Evolutionary conservation across 1,284 basidiomycete genomes (phyloP).

Genomic region (Ceratobasidium sp.): DNA sequence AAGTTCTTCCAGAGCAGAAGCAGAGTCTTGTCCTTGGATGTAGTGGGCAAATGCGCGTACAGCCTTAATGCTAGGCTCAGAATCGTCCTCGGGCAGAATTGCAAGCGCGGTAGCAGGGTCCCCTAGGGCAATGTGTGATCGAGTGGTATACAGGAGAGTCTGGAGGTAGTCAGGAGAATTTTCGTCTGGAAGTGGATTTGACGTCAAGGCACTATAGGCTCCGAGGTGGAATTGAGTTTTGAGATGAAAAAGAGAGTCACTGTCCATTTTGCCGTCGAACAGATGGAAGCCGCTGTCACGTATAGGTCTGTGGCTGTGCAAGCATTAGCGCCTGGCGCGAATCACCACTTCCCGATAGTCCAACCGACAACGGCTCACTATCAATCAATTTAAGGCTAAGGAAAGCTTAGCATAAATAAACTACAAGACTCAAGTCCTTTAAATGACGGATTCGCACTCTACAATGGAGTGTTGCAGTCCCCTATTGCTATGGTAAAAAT

Average conservation of each 20-base stretch:
- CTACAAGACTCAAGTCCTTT: not conserved
- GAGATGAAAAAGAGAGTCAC: slow-evolving; percentile 73
- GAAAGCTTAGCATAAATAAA: not conserved
- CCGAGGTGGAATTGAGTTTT: slow-evolving; percentile 89
- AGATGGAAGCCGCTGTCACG: too few relatives aligned
- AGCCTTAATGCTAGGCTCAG: slow-evolving; percentile 78
- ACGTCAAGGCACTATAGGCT: slow-evolving; percentile 73
- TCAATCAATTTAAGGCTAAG: not conserved
- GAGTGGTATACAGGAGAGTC: slow-evolving; percentile 83
- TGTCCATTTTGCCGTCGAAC: slow-evolving; percentile 46
- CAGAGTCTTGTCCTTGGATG: slow-evolving; percentile 64
- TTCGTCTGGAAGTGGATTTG: slow-evolving; percentile 69
- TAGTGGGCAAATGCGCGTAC: slow-evolving; percentile 78
- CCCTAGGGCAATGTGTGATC: slow-evolving; percentile 83
- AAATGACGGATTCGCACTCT: not conserved
- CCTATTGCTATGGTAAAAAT: not conserved
- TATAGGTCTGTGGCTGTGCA: slow-evolving; percentile 33
- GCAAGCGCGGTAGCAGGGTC: slow-evolving; percentile 69
- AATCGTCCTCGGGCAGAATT: slow-evolving; percentile 69
- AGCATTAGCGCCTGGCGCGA: not conserved
- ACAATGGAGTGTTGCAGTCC: not conserved
- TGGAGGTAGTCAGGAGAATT: slow-evolving; percentile 74
- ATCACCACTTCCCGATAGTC: not conserved
- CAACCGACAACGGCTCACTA: not conserved
- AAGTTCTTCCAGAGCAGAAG: slow-evolving; percentile 80